Conservation (phyloP, 495 filamentous ascomycete species). For the Aspergillus carlsbadensis region DNA sequence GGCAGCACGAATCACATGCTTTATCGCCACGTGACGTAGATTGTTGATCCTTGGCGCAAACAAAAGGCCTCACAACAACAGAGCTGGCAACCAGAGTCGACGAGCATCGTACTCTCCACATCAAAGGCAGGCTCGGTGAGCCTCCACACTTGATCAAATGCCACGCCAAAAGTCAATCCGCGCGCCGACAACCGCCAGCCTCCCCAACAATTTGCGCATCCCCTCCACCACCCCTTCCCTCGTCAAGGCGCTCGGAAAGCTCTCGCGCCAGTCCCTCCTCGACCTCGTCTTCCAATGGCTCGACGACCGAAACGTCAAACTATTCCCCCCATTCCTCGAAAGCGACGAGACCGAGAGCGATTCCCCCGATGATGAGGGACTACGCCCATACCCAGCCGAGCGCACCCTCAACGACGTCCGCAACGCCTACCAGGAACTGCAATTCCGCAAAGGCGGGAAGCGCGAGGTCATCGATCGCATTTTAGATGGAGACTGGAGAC, state of each 20-base stretch:
- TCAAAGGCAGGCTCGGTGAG: too few relatives aligned
- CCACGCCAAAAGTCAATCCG: slow-evolving; percentile 42
- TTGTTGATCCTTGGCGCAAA: slow-evolving; percentile 2
- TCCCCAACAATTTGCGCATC: slow-evolving; percentile 57
- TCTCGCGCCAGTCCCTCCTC: slow-evolving; percentile 69
- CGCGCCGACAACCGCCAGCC: slow-evolving; percentile 48
- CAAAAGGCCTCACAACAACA: background rate
- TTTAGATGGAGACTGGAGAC: slow-evolving; percentile 77
- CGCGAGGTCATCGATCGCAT: slow-evolving; percentile 76
- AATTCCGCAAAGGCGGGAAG: slow-evolving; percentile 62
- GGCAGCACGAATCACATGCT: background rate
- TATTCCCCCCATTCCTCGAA: slow-evolving; percentile 47
- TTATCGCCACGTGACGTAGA: slow-evolving; percentile 18
- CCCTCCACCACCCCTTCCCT: slow-evolving; percentile 62
- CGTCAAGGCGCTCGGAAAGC: slow-evolving; percentile 60
- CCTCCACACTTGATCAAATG: slow-evolving; percentile 25
- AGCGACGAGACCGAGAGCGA: slow-evolving; percentile 21
- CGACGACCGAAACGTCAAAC: slow-evolving; percentile 54
- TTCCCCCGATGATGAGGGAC: slow-evolving; percentile 39
- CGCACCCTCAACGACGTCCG: slow-evolving; percentile 60
- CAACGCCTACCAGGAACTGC: slow-evolving; percentile 57
- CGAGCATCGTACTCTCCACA: too few relatives aligned
- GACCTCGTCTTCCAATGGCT: slow-evolving; percentile 74
- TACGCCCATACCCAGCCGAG: slow-evolving; percentile 60
- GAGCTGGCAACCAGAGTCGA: too few relatives aligned